Evolutionary conservation across 495 filamentous ascomycete genomes (phyloP).

Genomic region (Chaetomium cochliodes): DNA sequence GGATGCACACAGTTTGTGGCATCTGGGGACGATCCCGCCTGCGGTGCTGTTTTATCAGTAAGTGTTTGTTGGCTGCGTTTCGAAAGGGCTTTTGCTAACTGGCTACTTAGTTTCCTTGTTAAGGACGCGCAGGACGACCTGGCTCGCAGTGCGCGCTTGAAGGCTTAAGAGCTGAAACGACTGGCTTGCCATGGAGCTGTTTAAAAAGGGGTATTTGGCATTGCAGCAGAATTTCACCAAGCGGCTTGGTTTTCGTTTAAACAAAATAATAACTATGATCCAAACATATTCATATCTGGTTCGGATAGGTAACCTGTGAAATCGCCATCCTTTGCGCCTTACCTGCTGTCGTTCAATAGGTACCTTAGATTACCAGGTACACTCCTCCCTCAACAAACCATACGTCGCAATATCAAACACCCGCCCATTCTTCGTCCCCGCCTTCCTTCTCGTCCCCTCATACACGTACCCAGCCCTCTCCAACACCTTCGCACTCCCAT

Average conservation of each 20-base stretch:
- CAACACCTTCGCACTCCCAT: conserved; percentile 37
- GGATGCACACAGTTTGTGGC: conserved; percentile 96
- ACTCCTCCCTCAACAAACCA: conserved; percentile 41
- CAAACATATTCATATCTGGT: not conserved
- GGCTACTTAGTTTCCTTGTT: conserved; percentile 63
- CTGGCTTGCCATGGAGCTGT: not conserved
- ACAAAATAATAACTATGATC: not conserved
- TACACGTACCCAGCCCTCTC: conserved; percentile 38
- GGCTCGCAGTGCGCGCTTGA: conserved; percentile 42
- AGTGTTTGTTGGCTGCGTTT: conserved; percentile 36
- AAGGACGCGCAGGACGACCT: conserved; percentile 77
- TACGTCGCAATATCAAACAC: conserved; percentile 35
- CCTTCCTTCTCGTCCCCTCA: conserved; percentile 42
- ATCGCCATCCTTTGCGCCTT: not conserved
- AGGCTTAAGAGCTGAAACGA: conserved; percentile 28
- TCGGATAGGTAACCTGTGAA: not conserved
- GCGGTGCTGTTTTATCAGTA: conserved; percentile 94
- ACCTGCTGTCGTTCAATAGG: not conserved
- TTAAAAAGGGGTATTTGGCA: not conserved
- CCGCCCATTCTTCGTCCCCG: conserved; percentile 37
- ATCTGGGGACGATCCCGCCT: conserved; percentile 85
- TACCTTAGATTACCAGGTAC: not conserved
- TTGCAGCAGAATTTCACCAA: not conserved
- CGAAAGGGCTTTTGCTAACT: not conserved
- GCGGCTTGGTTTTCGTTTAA: not conserved